Evolutionary conservation across 345 rosid species (phyloP), one percentile per base, ranked within the genome.

Genomic region (Rhodamnia rubescens): DNA sequence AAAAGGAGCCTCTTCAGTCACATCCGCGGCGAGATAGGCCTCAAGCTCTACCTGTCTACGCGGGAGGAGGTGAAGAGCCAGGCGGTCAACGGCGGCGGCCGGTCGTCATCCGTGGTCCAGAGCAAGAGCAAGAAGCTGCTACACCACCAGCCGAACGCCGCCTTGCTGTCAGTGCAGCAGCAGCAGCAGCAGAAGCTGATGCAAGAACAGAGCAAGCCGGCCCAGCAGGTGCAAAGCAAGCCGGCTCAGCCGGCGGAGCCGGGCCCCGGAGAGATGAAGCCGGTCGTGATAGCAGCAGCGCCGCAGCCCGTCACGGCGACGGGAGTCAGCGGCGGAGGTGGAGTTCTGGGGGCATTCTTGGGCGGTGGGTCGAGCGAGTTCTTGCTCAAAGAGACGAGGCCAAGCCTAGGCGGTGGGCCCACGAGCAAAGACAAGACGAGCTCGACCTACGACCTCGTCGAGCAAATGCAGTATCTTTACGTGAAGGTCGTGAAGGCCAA

Each of bases 381-480:
- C 85, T 91, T 91, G 8, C 92, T 95, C 2, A 95, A 95, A 84
- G 98, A 92, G 89, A 95, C 96, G 26, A 93, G 89, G 55, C 95
- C 98, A 11, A 89, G 89, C 86, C 96, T 95, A 11, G 97, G 95
- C 18, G 96, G 94, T 26, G 91, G 92, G 29, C 87, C 87, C 55
- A 81, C 86, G 81, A 90, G 90, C 89, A 94, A 88, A 88, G 95
- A 93, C 88, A 93, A 95, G 86, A 91, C 91, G 15, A 89, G 94
- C 74, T 91, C 96, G 15, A 93, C 96, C 40, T 95, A 95, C 83
- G 98, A 95, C 85, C 92, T 95, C 53, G 96, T 93, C 9, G 98
- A 95, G 91, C 96, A 93, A 91, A 93, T 95, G 95, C 93, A 93
- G 88, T 93, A 93, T 84, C 92, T 93, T 86, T 95, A 93, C 82